A percentile compares a stretch with the other conserved stretches of the same genome.
Conservation (phyloP, 2,329 filamentous ascomycete genomes). For the Neopestalotiopsis rosae region DNA sequence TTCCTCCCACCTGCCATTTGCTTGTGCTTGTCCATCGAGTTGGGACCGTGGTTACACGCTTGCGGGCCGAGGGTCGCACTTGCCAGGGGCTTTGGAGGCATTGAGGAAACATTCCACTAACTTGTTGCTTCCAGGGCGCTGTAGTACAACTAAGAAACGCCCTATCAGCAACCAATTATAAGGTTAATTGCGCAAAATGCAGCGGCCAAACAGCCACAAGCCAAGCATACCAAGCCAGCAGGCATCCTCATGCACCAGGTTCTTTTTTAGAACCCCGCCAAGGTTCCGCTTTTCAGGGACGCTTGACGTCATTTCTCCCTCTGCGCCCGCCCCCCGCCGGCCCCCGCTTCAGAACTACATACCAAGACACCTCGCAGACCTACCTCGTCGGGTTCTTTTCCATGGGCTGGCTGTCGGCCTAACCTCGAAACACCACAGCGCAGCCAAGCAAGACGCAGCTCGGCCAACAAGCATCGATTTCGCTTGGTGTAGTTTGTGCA, state of each 20-base stretch:
- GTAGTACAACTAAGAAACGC: not conserved
- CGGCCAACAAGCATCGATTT: constrained; percentile 6
- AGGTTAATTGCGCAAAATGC: not conserved
- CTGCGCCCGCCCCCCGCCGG: not conserved
- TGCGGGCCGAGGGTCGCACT: not conserved
- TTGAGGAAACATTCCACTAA: not conserved
- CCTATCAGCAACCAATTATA: constrained; percentile 1
- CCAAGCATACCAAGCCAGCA: too few relatives aligned
- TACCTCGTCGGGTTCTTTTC: too few relatives aligned
- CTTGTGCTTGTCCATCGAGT: not conserved
- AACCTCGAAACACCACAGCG: not conserved
- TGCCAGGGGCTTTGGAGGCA: not conserved
- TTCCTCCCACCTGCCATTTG: too few relatives aligned
- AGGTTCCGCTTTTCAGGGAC: constrained; percentile 18
- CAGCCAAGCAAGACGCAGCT: constrained; percentile 3
- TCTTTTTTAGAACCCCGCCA: constrained; percentile 1
- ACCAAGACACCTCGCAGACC: too few relatives aligned
- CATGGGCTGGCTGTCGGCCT: too few relatives aligned
- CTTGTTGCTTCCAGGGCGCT: not conserved
- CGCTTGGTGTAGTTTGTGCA: not conserved
- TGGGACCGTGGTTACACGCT: not conserved
- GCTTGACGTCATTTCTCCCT: constrained; percentile 16
- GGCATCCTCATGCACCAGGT: not conserved
- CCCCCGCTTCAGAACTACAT: too few relatives aligned
- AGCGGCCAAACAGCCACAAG: not conserved